phyloP scores from a whole-genome alignment of 2,329 filamentous ascomycete species.

The Pseudocercospora cruenta region DNA sequence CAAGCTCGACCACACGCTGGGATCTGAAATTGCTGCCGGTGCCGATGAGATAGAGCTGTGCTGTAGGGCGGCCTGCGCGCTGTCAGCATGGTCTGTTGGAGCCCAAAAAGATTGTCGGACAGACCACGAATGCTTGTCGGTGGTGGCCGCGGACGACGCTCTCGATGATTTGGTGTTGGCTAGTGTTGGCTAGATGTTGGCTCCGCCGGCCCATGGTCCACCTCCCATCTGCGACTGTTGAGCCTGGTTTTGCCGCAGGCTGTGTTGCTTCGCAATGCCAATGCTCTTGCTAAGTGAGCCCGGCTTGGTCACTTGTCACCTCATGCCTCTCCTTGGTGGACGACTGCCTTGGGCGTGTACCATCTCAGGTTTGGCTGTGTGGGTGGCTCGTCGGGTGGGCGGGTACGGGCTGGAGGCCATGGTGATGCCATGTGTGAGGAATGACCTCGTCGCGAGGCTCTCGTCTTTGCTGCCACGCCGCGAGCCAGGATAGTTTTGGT shows the following conservation, averaged over 20 bases:
- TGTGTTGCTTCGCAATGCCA: conserved; percentile 23
- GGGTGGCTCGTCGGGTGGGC: too few relatives aligned
- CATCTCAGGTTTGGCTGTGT: too few relatives aligned
- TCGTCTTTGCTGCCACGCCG: conserved; percentile 41
- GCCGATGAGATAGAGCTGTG: conserved; percentile 17
- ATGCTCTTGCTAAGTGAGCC: conserved; percentile 23
- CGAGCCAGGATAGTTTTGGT: conserved; percentile 39
- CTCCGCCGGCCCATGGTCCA: conserved; percentile 16
- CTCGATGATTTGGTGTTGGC: conserved; percentile 24
- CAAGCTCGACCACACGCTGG: conserved; percentile 14
- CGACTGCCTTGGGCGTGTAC: too few relatives aligned
- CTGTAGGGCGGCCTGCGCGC: conserved; percentile 16
- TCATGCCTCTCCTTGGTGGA: too few relatives aligned
- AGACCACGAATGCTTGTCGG: conserved; percentile 35
- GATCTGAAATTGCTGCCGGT: conserved; percentile 22
- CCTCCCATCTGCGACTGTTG: conserved; percentile 11
- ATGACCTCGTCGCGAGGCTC: conserved; percentile 36
- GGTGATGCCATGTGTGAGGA: too few relatives aligned
- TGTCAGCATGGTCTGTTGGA: conserved; percentile 32
- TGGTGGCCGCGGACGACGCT: conserved; percentile 37
- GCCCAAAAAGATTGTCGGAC: conserved; percentile 40
- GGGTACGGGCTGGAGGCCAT: too few relatives aligned
- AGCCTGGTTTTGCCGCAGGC: conserved; percentile 22
- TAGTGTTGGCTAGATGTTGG: background rate
- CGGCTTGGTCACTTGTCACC: too few relatives aligned